Base-by-base conservation (phyloP, 441 rosid genomes). In the Eutrema salsugineum region DNA sequence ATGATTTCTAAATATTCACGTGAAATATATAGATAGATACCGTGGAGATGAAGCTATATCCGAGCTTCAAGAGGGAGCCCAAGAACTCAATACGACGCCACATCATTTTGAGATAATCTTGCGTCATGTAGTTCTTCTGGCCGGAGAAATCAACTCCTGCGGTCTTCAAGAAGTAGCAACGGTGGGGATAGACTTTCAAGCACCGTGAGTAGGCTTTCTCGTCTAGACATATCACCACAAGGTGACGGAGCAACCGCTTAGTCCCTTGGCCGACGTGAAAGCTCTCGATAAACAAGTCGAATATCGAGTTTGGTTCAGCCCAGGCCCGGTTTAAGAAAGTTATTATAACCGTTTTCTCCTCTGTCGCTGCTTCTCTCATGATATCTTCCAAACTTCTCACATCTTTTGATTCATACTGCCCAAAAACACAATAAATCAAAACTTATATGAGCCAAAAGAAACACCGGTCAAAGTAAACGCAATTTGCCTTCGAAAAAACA, bases 41-140 rank as follows among this genome's bases (percentile, higher is more conserved):
- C 72, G 85, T 82, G 63, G 67, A 77, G 43, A 82, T 39, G 55
- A 82, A 70, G 75, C 40, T 68, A 55, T 82, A 82, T 5, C 85
- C 83, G 53, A 59, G 59, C 6, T 74, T 11, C 17, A 82, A 71
- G 15, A 79, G 1, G 19, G 33, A 42, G 11, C 71, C 32, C 5
- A 82, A 64, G 16, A 82, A 77, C 20, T 65, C 69, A 39, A 73
- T 63, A 51, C 78, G 40, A n/a, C 68, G 66, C 80, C 85, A 82
- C 83, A 79, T 70, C 83, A 82, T 79, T 50, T 82, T 51, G 15
- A 82, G 53, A 66, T 69, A 82, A 48, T 53, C 67, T 2, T 17
- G 24, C 0, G 76, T 55, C 79, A 79, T 82, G 44, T 68, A 79
- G 16, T 72, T 49, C 7, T 76, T 78, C 48, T 69, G 72, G 20